These are phyloP conservation scores for Cyphellophora europaea DNA, from an alignment of 2,329 filamentous ascomycete species.

Conservation along the genomic window DNA sequence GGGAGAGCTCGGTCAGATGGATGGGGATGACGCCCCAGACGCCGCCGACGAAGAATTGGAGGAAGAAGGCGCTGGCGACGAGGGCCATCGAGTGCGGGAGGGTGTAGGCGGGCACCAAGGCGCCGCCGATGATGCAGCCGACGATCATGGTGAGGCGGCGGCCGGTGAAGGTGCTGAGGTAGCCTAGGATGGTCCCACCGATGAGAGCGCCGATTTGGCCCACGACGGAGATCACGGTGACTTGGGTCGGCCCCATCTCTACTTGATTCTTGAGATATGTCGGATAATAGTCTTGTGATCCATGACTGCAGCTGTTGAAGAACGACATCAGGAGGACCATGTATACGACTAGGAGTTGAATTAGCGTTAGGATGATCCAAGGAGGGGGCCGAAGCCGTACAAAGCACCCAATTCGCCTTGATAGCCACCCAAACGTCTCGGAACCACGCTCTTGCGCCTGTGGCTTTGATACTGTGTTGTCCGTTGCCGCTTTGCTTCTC, in stretches of 20 bases:
- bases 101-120: conserved; percentile 26
- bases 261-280: conserved; percentile 30
- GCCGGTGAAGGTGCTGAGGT: conserved; percentile 26
- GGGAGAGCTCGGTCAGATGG: conserved; percentile 27
- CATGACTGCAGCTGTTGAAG: conserved; percentile 28
- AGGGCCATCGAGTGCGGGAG: conserved; percentile 22
- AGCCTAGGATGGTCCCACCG: conserved; percentile 27
- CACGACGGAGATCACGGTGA: conserved; percentile 26
- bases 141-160: conserved; percentile 27
- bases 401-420: conserved; percentile 18
- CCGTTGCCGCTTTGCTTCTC: no score
- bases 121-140: conserved; percentile 24
- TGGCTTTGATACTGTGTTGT: no score
- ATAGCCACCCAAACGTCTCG: conserved; percentile 2
- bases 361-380: no score
- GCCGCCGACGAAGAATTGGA: conserved; percentile 29
- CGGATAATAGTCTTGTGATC: conserved; percentile 30
- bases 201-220: conserved; percentile 26
- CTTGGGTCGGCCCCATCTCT: conserved; percentile 20
- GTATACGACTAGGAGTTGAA: conserved; percentile 27
- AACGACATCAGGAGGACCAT: conserved; percentile 27
- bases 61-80: conserved; percentile 26
- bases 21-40: conserved; percentile 31
- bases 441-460: no score
- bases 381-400: no score